phyloP scores from a whole-genome alignment of 2,329 filamentous ascomycete species.

The Curvularia hawaiiensis region DNA sequence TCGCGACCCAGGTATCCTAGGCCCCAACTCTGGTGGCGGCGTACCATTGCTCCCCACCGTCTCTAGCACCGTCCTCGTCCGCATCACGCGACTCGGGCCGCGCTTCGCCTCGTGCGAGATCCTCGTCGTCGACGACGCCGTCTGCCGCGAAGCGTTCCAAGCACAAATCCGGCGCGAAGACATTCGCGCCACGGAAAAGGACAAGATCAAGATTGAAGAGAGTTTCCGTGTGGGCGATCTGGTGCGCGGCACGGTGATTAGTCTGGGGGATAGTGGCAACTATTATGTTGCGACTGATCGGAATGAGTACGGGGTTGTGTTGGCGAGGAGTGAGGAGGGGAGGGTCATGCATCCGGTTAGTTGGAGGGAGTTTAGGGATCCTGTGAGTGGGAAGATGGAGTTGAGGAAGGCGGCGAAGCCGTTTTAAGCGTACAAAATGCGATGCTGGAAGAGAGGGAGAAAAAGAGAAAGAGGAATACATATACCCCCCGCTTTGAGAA shows the following conservation, averaged over 20 bases:
- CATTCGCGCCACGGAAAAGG: conserved; percentile 93
- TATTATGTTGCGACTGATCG: conserved; percentile 94
- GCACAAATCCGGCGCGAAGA: conserved; percentile 88
- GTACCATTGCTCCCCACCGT: conserved; percentile 82
- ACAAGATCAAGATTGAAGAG: conserved; percentile 88
- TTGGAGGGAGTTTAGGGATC: conserved; percentile 94
- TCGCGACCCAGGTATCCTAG: conserved; percentile 26
- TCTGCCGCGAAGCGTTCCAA: conserved; percentile 80
- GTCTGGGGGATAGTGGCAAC: conserved; percentile 88
- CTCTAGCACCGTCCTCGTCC: conserved; percentile 78
- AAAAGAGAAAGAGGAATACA: too few species aligned
- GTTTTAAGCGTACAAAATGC: conserved; percentile 49
- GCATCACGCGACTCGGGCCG: conserved; percentile 83
- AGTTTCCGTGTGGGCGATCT: conserved; percentile 93
- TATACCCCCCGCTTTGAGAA: not conserved
- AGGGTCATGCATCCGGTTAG: conserved; percentile 92
- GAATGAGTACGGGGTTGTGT: conserved; percentile 91
- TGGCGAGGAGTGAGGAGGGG: conserved; percentile 85
- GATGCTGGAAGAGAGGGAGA: not conserved
- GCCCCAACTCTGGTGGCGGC: conserved; percentile 47
- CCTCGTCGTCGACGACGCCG: conserved; percentile 71
- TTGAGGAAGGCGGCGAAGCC: conserved; percentile 92
- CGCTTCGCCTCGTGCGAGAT: conserved; percentile 87
- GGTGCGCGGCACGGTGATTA: conserved; percentile 85
- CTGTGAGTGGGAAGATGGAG: conserved; percentile 76